phyloP scores from a whole-genome alignment of 208 protist species.

The Angomonas ambiguus region DNA sequence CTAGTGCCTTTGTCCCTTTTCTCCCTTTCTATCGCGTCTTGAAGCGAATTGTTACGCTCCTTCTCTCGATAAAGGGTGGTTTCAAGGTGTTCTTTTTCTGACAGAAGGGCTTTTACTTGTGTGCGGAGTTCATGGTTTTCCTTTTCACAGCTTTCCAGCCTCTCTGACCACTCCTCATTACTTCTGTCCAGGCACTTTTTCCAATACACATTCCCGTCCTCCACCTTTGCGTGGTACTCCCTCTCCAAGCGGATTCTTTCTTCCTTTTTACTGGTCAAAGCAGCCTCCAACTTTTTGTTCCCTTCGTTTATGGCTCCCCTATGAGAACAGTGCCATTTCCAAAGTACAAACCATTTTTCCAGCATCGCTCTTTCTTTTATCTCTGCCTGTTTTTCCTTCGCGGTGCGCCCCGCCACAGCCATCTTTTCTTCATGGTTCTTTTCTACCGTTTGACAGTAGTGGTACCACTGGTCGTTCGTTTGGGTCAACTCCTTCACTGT shows the following conservation, averaged over 20 bases:
- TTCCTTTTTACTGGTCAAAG: not conserved
- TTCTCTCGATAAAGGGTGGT: too few relatives aligned
- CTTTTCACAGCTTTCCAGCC: not conserved
- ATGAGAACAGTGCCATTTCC: not conserved
- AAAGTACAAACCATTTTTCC: not conserved
- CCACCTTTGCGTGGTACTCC: not conserved
- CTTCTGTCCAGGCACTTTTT: not conserved
- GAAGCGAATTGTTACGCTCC: too few relatives aligned
- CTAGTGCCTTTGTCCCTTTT: too few relatives aligned
- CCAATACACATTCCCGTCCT: not conserved
- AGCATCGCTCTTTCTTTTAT: not conserved
- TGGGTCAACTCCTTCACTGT: not conserved
- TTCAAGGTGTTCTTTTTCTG: not conserved
- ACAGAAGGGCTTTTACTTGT: not conserved
- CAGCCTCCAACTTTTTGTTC: not conserved
- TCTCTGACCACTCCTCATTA: not conserved
- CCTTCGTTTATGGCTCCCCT: not conserved
- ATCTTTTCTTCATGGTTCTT: not conserved
- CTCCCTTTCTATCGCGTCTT: too few relatives aligned
- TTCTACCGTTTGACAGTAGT: not conserved
- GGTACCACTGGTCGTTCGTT: not conserved
- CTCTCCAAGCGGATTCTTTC: not conserved
- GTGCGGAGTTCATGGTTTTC: not conserved
- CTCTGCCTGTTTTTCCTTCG: not conserved
- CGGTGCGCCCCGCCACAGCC: not conserved